phyloP scores from a whole-genome alignment of 306 rosid species.

The Neltuma alba region DNA sequence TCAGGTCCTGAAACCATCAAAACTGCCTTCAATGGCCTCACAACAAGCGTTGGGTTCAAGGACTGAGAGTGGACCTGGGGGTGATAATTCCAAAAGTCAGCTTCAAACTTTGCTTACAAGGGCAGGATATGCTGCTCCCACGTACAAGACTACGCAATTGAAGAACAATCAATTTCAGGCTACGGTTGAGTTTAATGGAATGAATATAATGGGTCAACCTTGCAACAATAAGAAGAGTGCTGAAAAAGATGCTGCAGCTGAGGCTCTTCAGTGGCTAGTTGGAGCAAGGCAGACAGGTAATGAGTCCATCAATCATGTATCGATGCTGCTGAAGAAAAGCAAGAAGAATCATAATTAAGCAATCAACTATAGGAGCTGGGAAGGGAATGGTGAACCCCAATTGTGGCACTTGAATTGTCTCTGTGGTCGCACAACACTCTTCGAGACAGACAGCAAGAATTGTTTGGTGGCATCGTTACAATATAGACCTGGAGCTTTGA shows the following conservation, averaged over 20 bases:
- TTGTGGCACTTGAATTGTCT: not conserved
- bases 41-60: conserved; percentile 67
- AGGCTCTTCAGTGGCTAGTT: conserved; percentile 88
- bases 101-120: conserved; percentile 91
- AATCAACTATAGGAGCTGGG: conserved; percentile 14
- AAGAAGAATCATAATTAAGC: conserved; percentile 67
- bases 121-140: conserved; percentile 81
- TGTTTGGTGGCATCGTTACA: conserved; percentile 27
- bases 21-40: conserved; percentile 41
- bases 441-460: not conserved
- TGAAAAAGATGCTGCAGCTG: conserved; percentile 95
- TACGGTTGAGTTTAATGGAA: conserved; percentile 75
- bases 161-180: conserved; percentile 69
- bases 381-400: conserved; percentile 14
- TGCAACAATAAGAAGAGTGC: conserved; percentile 91
- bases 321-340: conserved; percentile 80
- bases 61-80: conserved; percentile 98
- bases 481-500: conserved; percentile 13
- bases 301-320: conserved; percentile 67
- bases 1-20: conserved; percentile 57
- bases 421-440: not conserved
- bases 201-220: conserved; percentile 83
- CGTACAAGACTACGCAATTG: conserved; percentile 71
- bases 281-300: conserved; percentile 62
- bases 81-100: conserved; percentile 94